Evolutionary conservation across 257 asterid species (phyloP).

Genomic region (Handroanthus guayacan): DNA sequence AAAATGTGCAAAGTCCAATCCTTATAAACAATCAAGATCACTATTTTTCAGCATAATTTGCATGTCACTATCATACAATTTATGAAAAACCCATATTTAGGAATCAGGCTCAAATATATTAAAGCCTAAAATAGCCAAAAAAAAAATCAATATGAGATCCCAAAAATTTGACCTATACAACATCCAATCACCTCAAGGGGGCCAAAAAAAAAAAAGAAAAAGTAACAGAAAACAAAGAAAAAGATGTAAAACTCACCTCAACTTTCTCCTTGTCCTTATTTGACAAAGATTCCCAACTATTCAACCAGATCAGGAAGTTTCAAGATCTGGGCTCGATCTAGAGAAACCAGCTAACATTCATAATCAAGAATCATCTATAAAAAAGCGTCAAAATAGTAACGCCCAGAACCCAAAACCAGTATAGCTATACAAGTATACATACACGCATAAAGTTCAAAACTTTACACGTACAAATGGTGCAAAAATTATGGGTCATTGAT

Average conservation of each 20-base stretch:
- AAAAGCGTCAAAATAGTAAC: constrained; percentile 42
- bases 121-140: constrained; percentile 4
- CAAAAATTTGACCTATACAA: constrained; percentile 35
- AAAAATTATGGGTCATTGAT: constrained; percentile 47
- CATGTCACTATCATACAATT: constrained; percentile 28
- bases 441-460: constrained; percentile 29
- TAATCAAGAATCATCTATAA: constrained; percentile 48
- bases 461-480: constrained; percentile 30
- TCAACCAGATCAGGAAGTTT: constrained; percentile 56
- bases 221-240: constrained; percentile 30
- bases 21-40: constrained; percentile 28
- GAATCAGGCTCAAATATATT: constrained; percentile 17
- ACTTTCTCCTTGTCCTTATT: constrained; percentile 32
- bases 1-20: constrained; percentile 25
- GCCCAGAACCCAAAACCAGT: constrained; percentile 37
- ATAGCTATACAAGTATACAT: constrained; percentile 37
- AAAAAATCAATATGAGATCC: constrained; percentile 39
- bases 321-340: constrained; percentile 88
- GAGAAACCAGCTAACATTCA: constrained; percentile 51
- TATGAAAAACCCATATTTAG: constrained; percentile 33
- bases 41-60: constrained; percentile 32
- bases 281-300: constrained; percentile 35
- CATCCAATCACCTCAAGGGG: constrained; percentile 5
- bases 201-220: constrained; percentile 23
- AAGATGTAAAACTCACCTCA: constrained; percentile 51